Percentiles rank a stretch among this genome's conserved stretches.
phyloP scores from a whole-genome alignment of 2,329 filamentous ascomycete genomes.

The Calonectria pteridis region DNA sequence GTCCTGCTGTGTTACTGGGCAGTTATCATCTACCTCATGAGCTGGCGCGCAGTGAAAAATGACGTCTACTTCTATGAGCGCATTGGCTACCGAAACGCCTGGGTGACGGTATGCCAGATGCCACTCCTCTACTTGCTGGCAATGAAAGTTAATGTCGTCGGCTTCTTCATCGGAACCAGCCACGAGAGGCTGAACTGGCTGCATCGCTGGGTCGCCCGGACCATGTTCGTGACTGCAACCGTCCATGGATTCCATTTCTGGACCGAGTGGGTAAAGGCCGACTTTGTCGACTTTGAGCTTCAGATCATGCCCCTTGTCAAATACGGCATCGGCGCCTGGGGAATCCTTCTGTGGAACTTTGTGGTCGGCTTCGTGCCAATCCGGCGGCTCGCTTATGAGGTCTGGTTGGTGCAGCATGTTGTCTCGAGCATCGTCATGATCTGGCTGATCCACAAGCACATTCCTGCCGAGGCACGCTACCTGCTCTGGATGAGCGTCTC shows the following conservation, averaged over 20 bases:
- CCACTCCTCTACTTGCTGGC: conserved; percentile 74
- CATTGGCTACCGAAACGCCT: conserved; percentile 76
- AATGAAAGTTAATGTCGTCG: conserved; percentile 71
- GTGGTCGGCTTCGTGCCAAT: conserved; percentile 73
- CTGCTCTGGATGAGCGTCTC: conserved; percentile 76
- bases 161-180: conserved; percentile 70
- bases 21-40: conserved; percentile 70
- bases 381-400: conserved; percentile 75
- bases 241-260: conserved; percentile 80
- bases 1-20: conserved; percentile 69
- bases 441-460: conserved; percentile 73
- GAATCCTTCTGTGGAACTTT: conserved; percentile 73
- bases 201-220: conserved; percentile 78
- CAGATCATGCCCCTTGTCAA: conserved; percentile 73
- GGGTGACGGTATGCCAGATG: conserved; percentile 74
- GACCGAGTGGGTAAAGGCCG: conserved; percentile 70
- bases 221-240: conserved; percentile 75
- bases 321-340: conserved; percentile 77
- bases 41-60: conserved; percentile 58
- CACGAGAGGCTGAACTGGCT: conserved; percentile 81
- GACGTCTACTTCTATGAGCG: conserved; percentile 73
- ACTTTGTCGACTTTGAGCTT: conserved; percentile 70
- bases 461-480: conserved; percentile 69
- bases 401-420: conserved; percentile 78
- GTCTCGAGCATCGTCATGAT: conserved; percentile 71